A percentile compares a stretch with the other conserved stretches of the same genome.
phyloP scores from a whole-genome alignment of 192 early-diverging fungal species.

The Coemansia pectinata region DNA sequence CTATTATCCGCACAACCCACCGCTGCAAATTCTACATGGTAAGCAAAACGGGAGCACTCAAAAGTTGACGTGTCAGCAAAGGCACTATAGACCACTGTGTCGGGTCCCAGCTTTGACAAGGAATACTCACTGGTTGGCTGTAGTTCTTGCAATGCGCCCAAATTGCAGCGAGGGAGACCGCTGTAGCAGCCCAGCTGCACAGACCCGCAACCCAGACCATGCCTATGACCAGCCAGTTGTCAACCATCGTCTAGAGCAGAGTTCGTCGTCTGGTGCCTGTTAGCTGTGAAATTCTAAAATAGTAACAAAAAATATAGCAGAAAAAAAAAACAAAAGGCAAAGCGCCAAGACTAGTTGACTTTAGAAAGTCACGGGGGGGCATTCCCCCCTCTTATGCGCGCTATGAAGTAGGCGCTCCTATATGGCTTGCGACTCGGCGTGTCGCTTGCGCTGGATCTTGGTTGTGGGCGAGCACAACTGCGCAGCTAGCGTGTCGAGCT shows the following conservation, averaged over 20 bases:
- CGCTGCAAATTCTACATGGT: conserved; percentile 59
- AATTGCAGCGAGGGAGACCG: conserved; percentile 45
- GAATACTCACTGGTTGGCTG: conserved; percentile 42
- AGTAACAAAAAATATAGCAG: background rate
- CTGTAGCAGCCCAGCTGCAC: conserved; percentile 49
- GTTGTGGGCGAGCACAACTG: conserved; percentile 47
- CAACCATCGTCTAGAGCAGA: conserved; percentile 14
- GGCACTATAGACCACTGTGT: background rate
- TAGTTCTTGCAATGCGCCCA: conserved; percentile 58
- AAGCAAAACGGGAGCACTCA: conserved; percentile 14
- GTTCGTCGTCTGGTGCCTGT: background rate
- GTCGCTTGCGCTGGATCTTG: conserved; percentile 49
- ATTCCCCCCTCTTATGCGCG: background rate
- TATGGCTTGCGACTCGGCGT: conserved; percentile 16
- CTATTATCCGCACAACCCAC: conserved; percentile 65
- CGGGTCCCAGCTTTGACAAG: background rate
- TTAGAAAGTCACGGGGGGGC: background rate
- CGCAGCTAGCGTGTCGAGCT: conserved; percentile 32
- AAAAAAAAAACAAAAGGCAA: background rate
- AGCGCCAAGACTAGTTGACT: background rate
- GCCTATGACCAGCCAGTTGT: conserved; percentile 31
- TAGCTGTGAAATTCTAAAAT: background rate
- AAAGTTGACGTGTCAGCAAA: background rate
- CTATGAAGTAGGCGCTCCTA: background rate
- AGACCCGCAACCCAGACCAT: conserved; percentile 52